These are phyloP conservation scores for Athelia sp. DNA, from an alignment of 1,284 basidiomycete genomes.

Conservation along the genomic window DNA sequence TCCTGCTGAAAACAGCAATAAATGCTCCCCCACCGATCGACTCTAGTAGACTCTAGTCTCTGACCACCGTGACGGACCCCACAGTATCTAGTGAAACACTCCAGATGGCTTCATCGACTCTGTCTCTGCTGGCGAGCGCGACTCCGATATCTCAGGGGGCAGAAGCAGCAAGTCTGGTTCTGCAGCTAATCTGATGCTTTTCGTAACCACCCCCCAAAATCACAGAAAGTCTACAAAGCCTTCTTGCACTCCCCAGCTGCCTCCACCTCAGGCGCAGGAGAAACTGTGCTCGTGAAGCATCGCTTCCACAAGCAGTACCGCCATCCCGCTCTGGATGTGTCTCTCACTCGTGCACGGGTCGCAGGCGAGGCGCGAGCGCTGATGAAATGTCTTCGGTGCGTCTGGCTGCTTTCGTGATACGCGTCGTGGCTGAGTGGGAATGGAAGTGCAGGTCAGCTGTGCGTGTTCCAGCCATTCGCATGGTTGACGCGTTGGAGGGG, in stretches of 20 bases:
- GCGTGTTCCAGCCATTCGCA: slow-evolving; percentile 80
- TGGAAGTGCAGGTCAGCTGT: slow-evolving; percentile 78
- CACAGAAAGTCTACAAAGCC: slow-evolving; percentile 78
- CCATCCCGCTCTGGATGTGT: slow-evolving; percentile 77
- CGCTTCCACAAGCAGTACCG: slow-evolving; percentile 92
- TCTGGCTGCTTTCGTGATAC: background rate
- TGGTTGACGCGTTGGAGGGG: slow-evolving; percentile 82
- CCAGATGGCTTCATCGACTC: background rate
- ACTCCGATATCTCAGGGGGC: slow-evolving; percentile 53
- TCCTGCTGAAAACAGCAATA: too few relatives aligned
- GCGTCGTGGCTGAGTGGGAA: background rate
- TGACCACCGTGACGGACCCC: too few relatives aligned
- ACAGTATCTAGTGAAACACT: too few relatives aligned
- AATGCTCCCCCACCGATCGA: too few relatives aligned
- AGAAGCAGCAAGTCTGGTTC: slow-evolving; percentile 53
- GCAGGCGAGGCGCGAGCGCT: slow-evolving; percentile 87
- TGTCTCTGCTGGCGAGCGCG: slow-evolving; percentile 12
- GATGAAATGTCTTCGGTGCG: slow-evolving; percentile 72
- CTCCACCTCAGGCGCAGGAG: slow-evolving; percentile 9
- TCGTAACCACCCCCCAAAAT: slow-evolving; percentile 19
- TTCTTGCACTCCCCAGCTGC: slow-evolving; percentile 26
- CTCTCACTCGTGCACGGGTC: slow-evolving; percentile 77
- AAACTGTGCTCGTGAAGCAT: slow-evolving; percentile 79
- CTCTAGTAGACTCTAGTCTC: too few relatives aligned
- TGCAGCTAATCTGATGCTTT: slow-evolving; percentile 13